A percentile compares a stretch with the other conserved stretches of the same genome.
Evolutionary conservation across 2,329 filamentous ascomycete species (phyloP).

Genomic region (Fragosphaeria purpurea): DNA sequence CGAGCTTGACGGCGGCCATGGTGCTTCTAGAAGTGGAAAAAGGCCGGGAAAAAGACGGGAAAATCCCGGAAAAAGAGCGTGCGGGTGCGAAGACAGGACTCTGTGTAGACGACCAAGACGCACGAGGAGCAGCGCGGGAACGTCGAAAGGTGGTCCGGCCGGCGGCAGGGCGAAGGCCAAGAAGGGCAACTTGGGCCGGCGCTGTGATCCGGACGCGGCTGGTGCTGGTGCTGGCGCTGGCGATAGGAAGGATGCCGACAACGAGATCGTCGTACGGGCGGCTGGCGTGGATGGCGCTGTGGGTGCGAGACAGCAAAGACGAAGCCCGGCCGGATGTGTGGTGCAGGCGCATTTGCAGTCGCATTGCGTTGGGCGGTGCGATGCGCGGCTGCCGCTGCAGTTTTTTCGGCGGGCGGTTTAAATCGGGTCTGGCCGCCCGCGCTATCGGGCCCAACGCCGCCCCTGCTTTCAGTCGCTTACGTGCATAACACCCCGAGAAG

Average conservation of each 20-base stretch:
- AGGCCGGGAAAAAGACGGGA: background rate
- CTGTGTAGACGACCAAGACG: background rate
- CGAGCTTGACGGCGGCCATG: slow-evolving; percentile 87
- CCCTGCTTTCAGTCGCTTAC: slow-evolving; percentile 7
- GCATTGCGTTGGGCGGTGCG: too few species aligned
- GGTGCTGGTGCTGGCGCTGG: background rate
- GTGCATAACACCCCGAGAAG: slow-evolving; percentile 3
- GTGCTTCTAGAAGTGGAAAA: slow-evolving; percentile 42
- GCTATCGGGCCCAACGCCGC: slow-evolving; percentile 5
- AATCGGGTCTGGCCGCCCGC: slow-evolving; percentile 9
- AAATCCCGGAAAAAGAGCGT: background rate
- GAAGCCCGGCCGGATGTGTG: background rate
- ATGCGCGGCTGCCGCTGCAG: background rate
- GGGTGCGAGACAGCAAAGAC: background rate
- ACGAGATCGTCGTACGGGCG: background rate
- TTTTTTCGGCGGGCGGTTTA: slow-evolving; percentile 10
- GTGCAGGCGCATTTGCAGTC: background rate
- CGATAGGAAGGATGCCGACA: background rate
- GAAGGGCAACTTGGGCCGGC: slow-evolving; percentile 2
- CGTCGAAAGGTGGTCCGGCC: slow-evolving; percentile 1
- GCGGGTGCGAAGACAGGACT: background rate
- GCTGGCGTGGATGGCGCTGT: background rate
- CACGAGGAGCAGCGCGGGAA: background rate
- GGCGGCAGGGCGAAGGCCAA: background rate
- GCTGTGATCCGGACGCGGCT: slow-evolving; percentile 3